Conservation (phyloP, 2,329 filamentous ascomycete species). For the Diaporthe sp. region DNA sequence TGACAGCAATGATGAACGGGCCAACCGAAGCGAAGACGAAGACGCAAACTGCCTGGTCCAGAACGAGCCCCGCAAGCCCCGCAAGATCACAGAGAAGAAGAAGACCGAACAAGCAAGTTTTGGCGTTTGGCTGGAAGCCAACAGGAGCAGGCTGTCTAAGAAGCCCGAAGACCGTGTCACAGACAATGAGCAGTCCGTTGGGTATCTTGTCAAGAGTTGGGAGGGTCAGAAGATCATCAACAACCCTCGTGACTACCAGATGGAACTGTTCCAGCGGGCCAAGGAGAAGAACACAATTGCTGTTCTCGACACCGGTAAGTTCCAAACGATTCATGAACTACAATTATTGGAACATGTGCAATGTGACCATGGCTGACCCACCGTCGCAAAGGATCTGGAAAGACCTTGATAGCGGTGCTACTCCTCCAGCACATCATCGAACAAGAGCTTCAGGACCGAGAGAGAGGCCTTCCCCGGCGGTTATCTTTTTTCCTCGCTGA, state of each 20-base stretch:
- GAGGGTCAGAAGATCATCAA: slow-evolving; percentile 70
- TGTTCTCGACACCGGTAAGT: slow-evolving; percentile 85
- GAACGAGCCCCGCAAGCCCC: slow-evolving; percentile 45
- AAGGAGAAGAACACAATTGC: slow-evolving; percentile 90
- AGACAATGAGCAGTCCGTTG: slow-evolving; percentile 45
- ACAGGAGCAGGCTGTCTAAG: slow-evolving; percentile 50
- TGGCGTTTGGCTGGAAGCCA: slow-evolving; percentile 52
- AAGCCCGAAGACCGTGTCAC: slow-evolving; percentile 39
- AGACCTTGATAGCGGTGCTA: slow-evolving; percentile 94
- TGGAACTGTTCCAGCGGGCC: slow-evolving; percentile 89
- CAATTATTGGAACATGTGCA: neutral
- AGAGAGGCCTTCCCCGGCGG: slow-evolving; percentile 66
- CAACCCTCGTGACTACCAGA: slow-evolving; percentile 88
- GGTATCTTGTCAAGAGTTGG: slow-evolving; percentile 47
- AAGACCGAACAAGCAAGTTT: slow-evolving; percentile 62
- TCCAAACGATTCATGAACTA: neutral
- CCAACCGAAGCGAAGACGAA: slow-evolving; percentile 39
- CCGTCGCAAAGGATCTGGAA: slow-evolving; percentile 78
- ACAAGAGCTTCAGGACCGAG: slow-evolving; percentile 78
- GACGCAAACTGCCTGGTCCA: slow-evolving; percentile 38
- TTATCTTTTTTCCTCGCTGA: slow-evolving; percentile 91
- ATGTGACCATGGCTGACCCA: slow-evolving; percentile 35
- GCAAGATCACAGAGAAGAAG: slow-evolving; percentile 57
- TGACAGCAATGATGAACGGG: slow-evolving; percentile 18
- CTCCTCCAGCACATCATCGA: slow-evolving; percentile 82